A percentile compares a stretch with the other conserved stretches of the same genome.
phyloP scores from a whole-genome alignment of 306 rosid genomes.

The Cyclanthera cordifolia region DNA sequence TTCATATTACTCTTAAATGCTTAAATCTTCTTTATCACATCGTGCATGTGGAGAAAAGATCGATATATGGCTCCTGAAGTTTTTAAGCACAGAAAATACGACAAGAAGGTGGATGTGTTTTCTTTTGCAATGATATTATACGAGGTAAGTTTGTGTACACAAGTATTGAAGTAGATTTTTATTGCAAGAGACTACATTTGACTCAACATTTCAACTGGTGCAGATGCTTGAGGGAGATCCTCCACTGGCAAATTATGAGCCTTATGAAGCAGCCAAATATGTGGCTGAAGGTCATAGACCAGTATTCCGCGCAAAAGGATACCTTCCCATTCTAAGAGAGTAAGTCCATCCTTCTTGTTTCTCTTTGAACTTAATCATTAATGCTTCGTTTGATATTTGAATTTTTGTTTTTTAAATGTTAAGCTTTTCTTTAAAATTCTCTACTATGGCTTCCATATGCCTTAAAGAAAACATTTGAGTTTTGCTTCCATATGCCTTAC shows the following conservation, averaged over 20 bases:
- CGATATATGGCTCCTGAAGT: constrained; percentile 99
- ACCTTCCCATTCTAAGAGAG: constrained; percentile 52
- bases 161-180: background rate
- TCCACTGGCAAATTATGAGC: constrained; percentile 63
- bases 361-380: background rate
- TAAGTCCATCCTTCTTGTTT: constrained; percentile 26
- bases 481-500: too few relatives aligned
- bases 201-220: constrained; percentile 24
- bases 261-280: constrained; percentile 76
- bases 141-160: constrained; percentile 48
- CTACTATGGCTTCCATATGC: too few relatives aligned
- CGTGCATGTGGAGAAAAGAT: constrained; percentile 36
- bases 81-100: constrained; percentile 73
- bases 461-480: too few relatives aligned
- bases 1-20: background rate
- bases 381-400: too few relatives aligned
- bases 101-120: constrained; percentile 91
- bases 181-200: constrained; percentile 10
- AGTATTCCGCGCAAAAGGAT: constrained; percentile 46
- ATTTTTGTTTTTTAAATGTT: too few relatives aligned
- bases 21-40: constrained; percentile 5
- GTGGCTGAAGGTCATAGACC: constrained; percentile 89
- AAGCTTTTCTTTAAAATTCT: too few relatives aligned
- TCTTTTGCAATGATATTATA: constrained; percentile 86
- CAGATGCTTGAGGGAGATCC: constrained; percentile 96